Conservation (phyloP, 495 filamentous ascomycete genomes). For the Penicillium riverlandense region DNA sequence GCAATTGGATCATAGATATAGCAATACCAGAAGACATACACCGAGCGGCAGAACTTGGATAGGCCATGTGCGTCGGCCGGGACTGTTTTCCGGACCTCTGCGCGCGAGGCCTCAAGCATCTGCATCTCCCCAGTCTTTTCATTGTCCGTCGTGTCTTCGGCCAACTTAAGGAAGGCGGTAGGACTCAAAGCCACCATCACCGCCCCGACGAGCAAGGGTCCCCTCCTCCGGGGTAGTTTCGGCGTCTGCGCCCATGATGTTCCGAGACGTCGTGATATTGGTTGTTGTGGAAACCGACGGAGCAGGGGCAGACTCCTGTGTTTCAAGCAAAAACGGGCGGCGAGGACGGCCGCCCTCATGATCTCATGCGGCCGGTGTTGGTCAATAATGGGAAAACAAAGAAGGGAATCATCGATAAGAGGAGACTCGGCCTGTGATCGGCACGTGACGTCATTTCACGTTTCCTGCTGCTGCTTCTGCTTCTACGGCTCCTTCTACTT, state of each 20-base stretch:
- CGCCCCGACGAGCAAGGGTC: slow-evolving; percentile 24
- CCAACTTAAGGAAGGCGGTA: slow-evolving; percentile 64
- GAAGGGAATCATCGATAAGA: too few relatives aligned
- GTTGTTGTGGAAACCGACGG: not conserved
- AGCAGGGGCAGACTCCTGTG: slow-evolving; percentile 16
- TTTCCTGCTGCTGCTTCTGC: too few relatives aligned
- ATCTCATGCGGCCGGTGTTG: slow-evolving; percentile 14
- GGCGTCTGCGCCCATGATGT: slow-evolving; percentile 21
- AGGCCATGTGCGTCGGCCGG: slow-evolving; percentile 52
- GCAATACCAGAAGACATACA: slow-evolving; percentile 57
- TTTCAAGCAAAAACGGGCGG: slow-evolving; percentile 48
- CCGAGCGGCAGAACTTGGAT: slow-evolving; percentile 40
- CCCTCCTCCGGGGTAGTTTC: slow-evolving; percentile 20
- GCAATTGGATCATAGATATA: slow-evolving; percentile 83
- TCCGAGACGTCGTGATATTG: slow-evolving; percentile 1
- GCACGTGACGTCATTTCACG: too few relatives aligned
- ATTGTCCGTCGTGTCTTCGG: slow-evolving; percentile 54
- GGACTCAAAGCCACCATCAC: slow-evolving; percentile 51
- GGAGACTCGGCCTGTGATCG: too few relatives aligned
- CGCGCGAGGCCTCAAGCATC: slow-evolving; percentile 75
- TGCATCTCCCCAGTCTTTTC: slow-evolving; percentile 70
- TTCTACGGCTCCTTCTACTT: too few relatives aligned
- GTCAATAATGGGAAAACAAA: not conserved
- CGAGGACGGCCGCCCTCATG: slow-evolving; percentile 49
- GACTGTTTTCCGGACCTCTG: slow-evolving; percentile 64